These are phyloP conservation scores for Leccinellum luteum DNA, from an alignment of 768 basidiomycete species.

Conservation along the genomic window DNA sequence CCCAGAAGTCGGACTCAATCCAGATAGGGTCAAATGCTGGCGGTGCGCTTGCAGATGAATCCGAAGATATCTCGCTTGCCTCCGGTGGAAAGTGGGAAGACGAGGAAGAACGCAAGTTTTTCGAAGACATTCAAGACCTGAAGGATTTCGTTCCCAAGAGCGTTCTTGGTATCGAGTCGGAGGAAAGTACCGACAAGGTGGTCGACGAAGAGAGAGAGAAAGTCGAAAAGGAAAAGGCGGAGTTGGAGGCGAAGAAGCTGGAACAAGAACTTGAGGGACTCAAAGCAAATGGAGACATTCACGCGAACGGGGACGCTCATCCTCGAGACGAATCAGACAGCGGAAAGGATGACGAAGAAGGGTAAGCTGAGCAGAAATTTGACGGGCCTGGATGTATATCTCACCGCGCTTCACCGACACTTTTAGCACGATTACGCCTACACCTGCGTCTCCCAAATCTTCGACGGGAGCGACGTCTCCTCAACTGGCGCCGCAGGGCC, in stretches of 20 bases:
- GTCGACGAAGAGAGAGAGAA: constrained; percentile 45
- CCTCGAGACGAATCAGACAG: constrained; percentile 7
- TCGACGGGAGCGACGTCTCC: constrained; percentile 61
- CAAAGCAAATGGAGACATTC: constrained; percentile 34
- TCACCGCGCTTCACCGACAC: constrained; percentile 39
- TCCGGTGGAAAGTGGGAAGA: constrained; percentile 95
- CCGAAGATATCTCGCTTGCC: constrained; percentile 48
- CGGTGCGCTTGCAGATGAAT: constrained; percentile 48
- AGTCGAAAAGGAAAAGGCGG: constrained; percentile 53
- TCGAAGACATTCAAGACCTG: constrained; percentile 88
- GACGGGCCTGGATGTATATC: constrained; percentile 13
- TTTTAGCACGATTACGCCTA: constrained; percentile 53
- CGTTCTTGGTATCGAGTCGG: constrained; percentile 67
- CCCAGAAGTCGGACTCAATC: constrained; percentile 81
- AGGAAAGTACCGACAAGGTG: constrained; percentile 39
- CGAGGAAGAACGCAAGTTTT: constrained; percentile 93
- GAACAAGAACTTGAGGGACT: constrained; percentile 76
- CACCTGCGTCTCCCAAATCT: constrained; percentile 64
- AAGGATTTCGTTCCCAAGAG: constrained; percentile 89
- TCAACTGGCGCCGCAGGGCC: constrained; percentile 80
- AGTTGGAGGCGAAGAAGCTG: constrained; percentile 68
- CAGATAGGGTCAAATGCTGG: constrained; percentile 56
- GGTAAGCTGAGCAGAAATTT: constrained; percentile 16
- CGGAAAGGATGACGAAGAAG: constrained; percentile 30
- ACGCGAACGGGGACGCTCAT: constrained; percentile 20